Conservation (phyloP, 805 yeast species). For the Spathaspora hagerdaliae region DNA sequence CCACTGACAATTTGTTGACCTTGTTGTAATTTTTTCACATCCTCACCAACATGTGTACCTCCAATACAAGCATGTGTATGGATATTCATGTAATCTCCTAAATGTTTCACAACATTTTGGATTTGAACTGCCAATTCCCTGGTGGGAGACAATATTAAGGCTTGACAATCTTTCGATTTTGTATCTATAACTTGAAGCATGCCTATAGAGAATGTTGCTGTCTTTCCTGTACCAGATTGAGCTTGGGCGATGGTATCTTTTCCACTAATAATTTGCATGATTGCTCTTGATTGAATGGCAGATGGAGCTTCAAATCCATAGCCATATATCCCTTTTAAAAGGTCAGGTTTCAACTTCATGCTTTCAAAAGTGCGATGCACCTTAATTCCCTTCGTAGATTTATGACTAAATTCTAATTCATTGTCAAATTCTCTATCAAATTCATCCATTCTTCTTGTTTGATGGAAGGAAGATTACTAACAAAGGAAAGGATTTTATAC, state of each 20-base stretch:
- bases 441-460: slow-evolving; percentile 32
- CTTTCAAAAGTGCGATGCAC: slow-evolving; percentile 46
- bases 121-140: slow-evolving; percentile 95
- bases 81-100: slow-evolving; percentile 85
- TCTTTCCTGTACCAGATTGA: slow-evolving; percentile 98
- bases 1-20: slow-evolving; percentile 95
- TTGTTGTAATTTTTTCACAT: slow-evolving; percentile 64
- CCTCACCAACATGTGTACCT: slow-evolving; percentile 81
- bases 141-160: slow-evolving; percentile 89
- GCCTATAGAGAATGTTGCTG: slow-evolving; percentile 96
- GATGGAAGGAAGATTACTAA: too few relatives aligned
- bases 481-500: too few relatives aligned
- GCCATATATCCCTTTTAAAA: slow-evolving; percentile 60
- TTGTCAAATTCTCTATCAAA: slow-evolving; percentile 58
- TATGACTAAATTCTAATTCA: slow-evolving; percentile 42
- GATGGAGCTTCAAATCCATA: slow-evolving; percentile 96
- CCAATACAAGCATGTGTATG: slow-evolving; percentile 92
- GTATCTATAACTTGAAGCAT: slow-evolving; percentile 84
- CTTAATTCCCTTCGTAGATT: slow-evolving; percentile 50
- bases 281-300: slow-evolving; percentile 97
- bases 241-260: slow-evolving; percentile 98
- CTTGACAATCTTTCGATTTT: slow-evolving; percentile 73
- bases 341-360: slow-evolving; percentile 38
- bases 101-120: slow-evolving; percentile 77
- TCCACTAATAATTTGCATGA: slow-evolving; percentile 89